Evolutionary conservation across 2,329 filamentous ascomycete genomes (phyloP).

Genomic region (Pseudogymnoascus sp.): DNA sequence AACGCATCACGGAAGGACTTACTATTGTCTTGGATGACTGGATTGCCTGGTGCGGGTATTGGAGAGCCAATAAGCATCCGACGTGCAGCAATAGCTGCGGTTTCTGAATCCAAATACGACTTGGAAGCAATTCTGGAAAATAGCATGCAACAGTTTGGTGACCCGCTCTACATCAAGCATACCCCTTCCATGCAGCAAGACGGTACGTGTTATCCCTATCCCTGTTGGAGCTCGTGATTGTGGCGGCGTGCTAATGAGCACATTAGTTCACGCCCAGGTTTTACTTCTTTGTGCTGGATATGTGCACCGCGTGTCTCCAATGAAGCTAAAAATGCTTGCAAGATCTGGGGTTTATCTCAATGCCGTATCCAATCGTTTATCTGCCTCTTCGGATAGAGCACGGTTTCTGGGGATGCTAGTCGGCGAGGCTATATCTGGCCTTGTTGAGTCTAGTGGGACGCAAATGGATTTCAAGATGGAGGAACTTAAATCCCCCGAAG

Average conservation of each 20-base stretch:
- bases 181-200: constrained; percentile 81
- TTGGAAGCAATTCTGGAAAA: constrained; percentile 56
- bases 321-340: constrained; percentile 59
- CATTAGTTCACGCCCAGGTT: constrained; percentile 67
- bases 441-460: constrained; percentile 53
- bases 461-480: constrained; percentile 78
- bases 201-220: constrained; percentile 41
- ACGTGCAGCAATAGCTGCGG: constrained; percentile 53
- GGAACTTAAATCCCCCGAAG: constrained; percentile 65
- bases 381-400: constrained; percentile 63
- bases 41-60: constrained; percentile 54
- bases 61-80: constrained; percentile 58
- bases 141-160: constrained; percentile 66
- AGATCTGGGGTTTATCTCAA: constrained; percentile 67
- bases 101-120: constrained; percentile 43
- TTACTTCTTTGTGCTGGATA: constrained; percentile 72
- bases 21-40: constrained; percentile 57
- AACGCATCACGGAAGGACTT: constrained; percentile 42
- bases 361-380: constrained; percentile 76
- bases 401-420: constrained; percentile 84
- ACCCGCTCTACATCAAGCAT: constrained; percentile 80
- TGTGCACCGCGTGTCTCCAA: constrained; percentile 55
- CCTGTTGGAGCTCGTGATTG: constrained; percentile 9
- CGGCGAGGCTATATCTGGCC: constrained; percentile 59
- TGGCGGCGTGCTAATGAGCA: constrained; percentile 21